Evolutionary conservation across 2,329 filamentous ascomycete genomes (phyloP), one percentile per base, ranked within the genome.

Genomic region (Cercospora zeina): DNA sequence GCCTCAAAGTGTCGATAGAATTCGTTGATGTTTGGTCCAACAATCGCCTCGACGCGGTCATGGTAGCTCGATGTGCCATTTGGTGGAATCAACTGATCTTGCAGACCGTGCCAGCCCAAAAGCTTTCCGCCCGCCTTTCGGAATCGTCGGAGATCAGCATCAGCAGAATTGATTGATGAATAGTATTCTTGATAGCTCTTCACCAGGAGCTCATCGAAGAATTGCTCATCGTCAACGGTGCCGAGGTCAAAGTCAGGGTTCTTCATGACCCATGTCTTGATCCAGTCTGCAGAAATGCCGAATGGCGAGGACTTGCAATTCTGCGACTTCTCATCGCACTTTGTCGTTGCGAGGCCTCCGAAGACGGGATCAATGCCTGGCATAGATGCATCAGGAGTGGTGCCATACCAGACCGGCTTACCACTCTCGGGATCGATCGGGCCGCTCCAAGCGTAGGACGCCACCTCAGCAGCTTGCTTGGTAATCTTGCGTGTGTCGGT

Each of bases 61-160:
- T 77, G 76, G 63, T 78, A 79, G 33, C 72, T 63, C 2, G 66
- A 65, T 1, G 73, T 77, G 3, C 76, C 74, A 11, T 72, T 70
- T 2, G 74, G 68, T 19, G 69, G 66, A 54, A 79, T 78, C 9
- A 76, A 54, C 24, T 73, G 65, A 58, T 78, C 76, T 1, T 72
- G 73, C 6, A 77, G 63, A 2, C 77, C 77, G 55, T 78, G 76
- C 72, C 74, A 79, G 2, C 70, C 72, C 9, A 80, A 68, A 61
- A 79, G 69, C 59, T 79, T 80, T 0, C 73, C 76, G 0, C 75
- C 77, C 0, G 67, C 61, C 2, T 69, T 54, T 19, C 72, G 69
- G 67, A 79, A 79, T 0, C 34, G 64, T 1, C 70, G 67, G 0
- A 79, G 69, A 59, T 78, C 71, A 3, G 76, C 70, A 39, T 77